Base-by-base conservation (phyloP, 495 filamentous ascomycete species). In the Stereocaulon alpinum region DNA sequence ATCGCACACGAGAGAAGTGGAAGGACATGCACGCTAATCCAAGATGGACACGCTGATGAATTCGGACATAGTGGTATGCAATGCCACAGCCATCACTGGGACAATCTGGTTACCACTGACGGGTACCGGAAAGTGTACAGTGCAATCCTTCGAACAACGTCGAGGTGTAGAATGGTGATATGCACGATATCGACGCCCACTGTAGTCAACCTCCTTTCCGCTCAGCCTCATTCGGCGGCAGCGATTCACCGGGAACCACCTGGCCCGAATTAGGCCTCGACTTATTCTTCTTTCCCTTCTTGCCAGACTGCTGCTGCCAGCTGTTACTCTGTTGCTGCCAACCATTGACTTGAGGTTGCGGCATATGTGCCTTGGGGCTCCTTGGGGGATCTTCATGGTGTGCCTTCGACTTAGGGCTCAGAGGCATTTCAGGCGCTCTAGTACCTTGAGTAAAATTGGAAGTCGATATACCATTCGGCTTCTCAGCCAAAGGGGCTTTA, bases 151-250 rank as follows among this genome's bases (percentile, higher is more conserved):
- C 49, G 34, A 34, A 18, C 29, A 52, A 34, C 17, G 17, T 30
- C 49, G 34, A 12, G 2, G 49, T 18, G 7, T 30, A 22, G n/a
- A 34, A 34, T 29, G 30, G 34, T 22, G 24, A 32, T 11, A 2
- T 22, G 24, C 24, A 52, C 15, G 34, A 37, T 18, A n/a, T 30
- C 10, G 3, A 20, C 12, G 12, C 30, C 42, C 1, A 11, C 1
- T 10, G 49, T n/a, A 18, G 4, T 67, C 60, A 80, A 17, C 77
- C 77, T 42, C 77, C 77, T 63, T 80, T 80, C 40, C 77, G 66
- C 63, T 79, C 58, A 40, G 75, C 74, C 57, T 74, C 75, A 50
- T 79, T 76, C n/a, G 65, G 63, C n/a, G 77, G 76, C 24, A 77
- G 63, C 7, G 72, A 69, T 60, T 79, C 77, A 1, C 67, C 70